Percentiles rank a stretch among this genome's conserved stretches.
phyloP scores from a whole-genome alignment of 345 rosid genomes.

The Syzygium jambos region DNA sequence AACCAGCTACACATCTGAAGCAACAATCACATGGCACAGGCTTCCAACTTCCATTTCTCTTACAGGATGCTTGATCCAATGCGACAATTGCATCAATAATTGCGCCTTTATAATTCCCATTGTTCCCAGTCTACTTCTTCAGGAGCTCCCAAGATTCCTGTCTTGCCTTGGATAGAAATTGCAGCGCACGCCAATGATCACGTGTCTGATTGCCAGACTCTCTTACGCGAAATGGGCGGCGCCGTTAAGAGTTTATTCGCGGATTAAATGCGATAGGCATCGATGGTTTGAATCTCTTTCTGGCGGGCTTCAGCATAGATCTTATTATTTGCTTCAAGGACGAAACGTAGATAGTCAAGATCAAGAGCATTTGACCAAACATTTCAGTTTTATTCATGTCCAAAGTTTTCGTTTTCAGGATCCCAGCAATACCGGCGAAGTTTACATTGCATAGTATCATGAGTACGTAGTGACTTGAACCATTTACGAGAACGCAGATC shows the following conservation, averaged over 20 bases:
- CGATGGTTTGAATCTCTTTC: background rate
- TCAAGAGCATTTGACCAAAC: background rate
- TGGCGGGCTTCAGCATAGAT: background rate
- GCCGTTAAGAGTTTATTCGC: background rate
- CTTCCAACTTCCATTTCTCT: background rate
- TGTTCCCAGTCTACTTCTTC: background rate
- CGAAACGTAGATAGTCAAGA: background rate
- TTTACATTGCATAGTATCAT: background rate
- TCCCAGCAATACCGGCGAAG: background rate
- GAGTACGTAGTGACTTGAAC: background rate
- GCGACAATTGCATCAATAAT: background rate
- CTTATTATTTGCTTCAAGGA: background rate
- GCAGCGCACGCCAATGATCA: background rate
- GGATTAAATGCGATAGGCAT: background rate
- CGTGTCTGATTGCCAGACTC: background rate
- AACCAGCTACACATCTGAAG: background rate
- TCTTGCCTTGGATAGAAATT: background rate
- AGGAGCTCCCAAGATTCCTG: background rate
- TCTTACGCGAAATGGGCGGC: background rate
- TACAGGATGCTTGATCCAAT: background rate
- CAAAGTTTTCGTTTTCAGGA: background rate
- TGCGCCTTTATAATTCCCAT: background rate
- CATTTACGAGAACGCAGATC: background rate
- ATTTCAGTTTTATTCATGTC: background rate
- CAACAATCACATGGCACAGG: background rate